Evolutionary conservation across 2,329 filamentous ascomycete genomes (phyloP), one percentile per base, ranked within the genome.

Genomic region (Epichloe sibirici): DNA sequence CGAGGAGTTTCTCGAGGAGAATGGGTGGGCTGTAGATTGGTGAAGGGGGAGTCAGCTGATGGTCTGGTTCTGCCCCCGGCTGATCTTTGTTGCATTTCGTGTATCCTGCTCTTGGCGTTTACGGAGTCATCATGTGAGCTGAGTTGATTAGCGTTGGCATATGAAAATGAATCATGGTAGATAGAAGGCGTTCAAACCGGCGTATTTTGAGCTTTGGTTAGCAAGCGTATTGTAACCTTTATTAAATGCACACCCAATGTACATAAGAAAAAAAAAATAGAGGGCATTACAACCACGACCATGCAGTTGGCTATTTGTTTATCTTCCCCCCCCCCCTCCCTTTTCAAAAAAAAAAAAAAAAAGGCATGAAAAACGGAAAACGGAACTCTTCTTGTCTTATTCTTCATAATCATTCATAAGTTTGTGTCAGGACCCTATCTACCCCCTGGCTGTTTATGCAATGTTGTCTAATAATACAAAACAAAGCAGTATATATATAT

Each of bases 21-120:
- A 95, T 61, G 90, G 89, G 9, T 95, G 93, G 88, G 89, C 90
- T 1, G 90, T 87, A 40, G 90, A 96, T 65, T 97, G 87, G 85
- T 95, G 38, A 51, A 28, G 23, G n/a, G 12, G 13, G n/a, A 31
- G 28, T 31, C 28, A 11, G 28, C 28, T 31, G 8, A 11, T 31
- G 8, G 28, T 31, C 28, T 31, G 28, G 28, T 11, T 31, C 28
- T 31, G 28, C 28, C 28, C 28, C 28, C 9, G 28, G 28, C 28
- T 31, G 28, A 31, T 31, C 28, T 31, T 31, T 31, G 28, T 31
- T 28, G n/a, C 11, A 6, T 21, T 17, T 43, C 21, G 39, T 43
- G n/a, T 17, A 43, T 43, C 28, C 3, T 31, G 28, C 21, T 44
- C n/a, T 12, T 28, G 42, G 21, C 39, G 17, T 21, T 21, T 31